These are phyloP conservation scores for Cladosporium sp. DNA, from an alignment of 2,329 filamentous ascomycete genomes.

Conservation along the genomic window DNA sequence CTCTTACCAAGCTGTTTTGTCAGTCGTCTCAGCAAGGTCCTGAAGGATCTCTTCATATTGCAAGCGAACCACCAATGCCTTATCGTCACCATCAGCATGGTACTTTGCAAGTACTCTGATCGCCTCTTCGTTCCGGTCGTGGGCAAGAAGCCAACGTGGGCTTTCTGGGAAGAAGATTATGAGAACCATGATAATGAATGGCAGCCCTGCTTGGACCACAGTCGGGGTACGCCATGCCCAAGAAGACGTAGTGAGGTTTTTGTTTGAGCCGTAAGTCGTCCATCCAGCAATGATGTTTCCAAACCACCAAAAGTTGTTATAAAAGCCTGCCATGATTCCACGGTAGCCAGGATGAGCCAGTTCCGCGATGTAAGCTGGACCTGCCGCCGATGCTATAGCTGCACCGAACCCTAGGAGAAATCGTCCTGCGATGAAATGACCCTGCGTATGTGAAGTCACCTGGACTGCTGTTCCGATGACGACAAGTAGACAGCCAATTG, in stretches of 20 bases:
- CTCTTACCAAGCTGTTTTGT: background rate
- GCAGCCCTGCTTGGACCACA: constrained; percentile 25
- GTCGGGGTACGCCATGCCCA: constrained; percentile 43
- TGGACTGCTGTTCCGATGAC: constrained; percentile 48
- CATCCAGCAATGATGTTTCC: constrained; percentile 46
- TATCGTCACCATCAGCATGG: constrained; percentile 39
- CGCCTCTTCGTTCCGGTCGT: constrained; percentile 42
- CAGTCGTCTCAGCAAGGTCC: background rate
- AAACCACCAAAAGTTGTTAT: constrained; percentile 38
- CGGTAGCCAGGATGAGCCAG: constrained; percentile 54
- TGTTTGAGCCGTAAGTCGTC: constrained; percentile 22
- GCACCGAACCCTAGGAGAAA: constrained; percentile 28
- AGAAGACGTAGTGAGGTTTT: constrained; percentile 23
- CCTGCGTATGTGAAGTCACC: constrained; percentile 38
- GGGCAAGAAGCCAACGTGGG: constrained; percentile 47
- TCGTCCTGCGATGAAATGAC: constrained; percentile 47
- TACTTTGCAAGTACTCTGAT: constrained; percentile 42
- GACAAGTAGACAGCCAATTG: constrained; percentile 49
- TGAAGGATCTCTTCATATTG: constrained; percentile 33
- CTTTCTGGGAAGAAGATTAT: constrained; percentile 42
- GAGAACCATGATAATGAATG: constrained; percentile 17
- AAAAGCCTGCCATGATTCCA: constrained; percentile 54
- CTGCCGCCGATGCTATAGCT: constrained; percentile 49
- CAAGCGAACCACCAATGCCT: constrained; percentile 42
- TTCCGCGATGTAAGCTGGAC: constrained; percentile 56